phyloP scores from a whole-genome alignment of 2,329 filamentous ascomycete genomes.

The Catunica adiposa region DNA sequence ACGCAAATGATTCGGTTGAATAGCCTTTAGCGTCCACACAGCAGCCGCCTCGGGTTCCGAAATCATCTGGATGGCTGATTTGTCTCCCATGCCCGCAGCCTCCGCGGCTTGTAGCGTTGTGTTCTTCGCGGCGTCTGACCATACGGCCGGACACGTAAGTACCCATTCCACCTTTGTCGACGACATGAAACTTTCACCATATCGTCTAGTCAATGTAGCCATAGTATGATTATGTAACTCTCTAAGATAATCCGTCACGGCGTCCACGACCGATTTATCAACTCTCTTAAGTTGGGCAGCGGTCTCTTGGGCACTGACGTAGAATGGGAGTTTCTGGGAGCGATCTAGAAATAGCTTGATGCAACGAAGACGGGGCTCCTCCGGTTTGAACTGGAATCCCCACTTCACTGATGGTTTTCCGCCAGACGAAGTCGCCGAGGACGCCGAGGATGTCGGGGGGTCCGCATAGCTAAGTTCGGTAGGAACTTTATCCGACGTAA shows the following conservation, averaged over 20 bases:
- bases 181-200: conserved; percentile 64
- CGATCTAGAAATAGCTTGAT: conserved; percentile 75
- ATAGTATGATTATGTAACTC: conserved; percentile 64
- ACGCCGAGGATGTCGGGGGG: conserved; percentile 19
- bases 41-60: conserved; percentile 68
- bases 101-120: conserved; percentile 64
- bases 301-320: conserved; percentile 62
- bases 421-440: conserved; percentile 16
- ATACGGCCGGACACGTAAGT: conserved; percentile 67
- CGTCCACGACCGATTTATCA: conserved; percentile 63
- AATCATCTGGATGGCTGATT: conserved; percentile 58
- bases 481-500: conserved; percentile 77
- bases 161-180: conserved; percentile 64
- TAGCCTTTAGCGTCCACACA: conserved; percentile 63
- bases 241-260: conserved; percentile 63
- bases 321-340: conserved; percentile 64
- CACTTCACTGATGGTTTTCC: conserved; percentile 44
- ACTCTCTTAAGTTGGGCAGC: conserved; percentile 57
- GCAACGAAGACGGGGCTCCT: conserved; percentile 59
- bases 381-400: conserved; percentile 70
- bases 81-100: conserved; percentile 58
- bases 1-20: conserved; percentile 57
- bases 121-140: conserved; percentile 75
- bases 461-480: conserved; percentile 52
- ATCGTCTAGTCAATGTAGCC: conserved; percentile 56